Percentiles rank a stretch among this genome's conserved stretches.
phyloP scores from a whole-genome alignment of 208 protist species.

The Leishmania lainsoni region DNA sequence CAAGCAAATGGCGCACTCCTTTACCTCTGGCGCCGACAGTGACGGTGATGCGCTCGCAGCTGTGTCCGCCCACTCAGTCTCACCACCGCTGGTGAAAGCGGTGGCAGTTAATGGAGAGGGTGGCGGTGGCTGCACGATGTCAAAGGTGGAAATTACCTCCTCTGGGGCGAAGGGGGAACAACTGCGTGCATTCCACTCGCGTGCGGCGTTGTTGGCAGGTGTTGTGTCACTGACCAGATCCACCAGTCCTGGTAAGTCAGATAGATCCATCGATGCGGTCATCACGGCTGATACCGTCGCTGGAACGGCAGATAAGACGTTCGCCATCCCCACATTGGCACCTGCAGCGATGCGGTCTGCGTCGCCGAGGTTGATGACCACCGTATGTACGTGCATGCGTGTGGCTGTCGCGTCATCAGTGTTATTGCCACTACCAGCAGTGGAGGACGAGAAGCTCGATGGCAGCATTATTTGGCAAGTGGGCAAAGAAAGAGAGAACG shows the following conservation, averaged over 20 bases:
- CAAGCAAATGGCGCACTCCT: constrained; percentile 21
- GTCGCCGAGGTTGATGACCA: neutral
- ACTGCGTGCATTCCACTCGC: constrained; percentile 9
- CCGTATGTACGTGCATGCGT: constrained; percentile 3
- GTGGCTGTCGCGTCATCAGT: neutral
- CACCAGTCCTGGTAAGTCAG: neutral
- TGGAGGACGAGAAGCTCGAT: neutral
- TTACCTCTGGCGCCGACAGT: neutral
- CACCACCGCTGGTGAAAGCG: neutral
- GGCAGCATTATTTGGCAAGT: neutral
- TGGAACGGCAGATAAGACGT: neutral
- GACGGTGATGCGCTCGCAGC: neutral
- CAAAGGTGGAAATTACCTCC: constrained; percentile 18
- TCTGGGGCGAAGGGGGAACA: constrained; percentile 14
- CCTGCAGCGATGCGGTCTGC: neutral
- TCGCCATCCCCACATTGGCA: neutral
- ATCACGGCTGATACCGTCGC: constrained; percentile 7
- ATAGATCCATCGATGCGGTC: neutral
- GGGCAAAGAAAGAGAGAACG: neutral
- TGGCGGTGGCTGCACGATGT: neutral
- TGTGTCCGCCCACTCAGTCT: neutral
- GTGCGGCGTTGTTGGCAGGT: constrained; percentile 3
- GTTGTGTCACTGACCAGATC: constrained; percentile 5
- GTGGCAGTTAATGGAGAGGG: neutral
- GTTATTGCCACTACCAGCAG: neutral